Base-by-base conservation (phyloP, 495 filamentous ascomycete species). In the Aspergillus funiculosus region DNA sequence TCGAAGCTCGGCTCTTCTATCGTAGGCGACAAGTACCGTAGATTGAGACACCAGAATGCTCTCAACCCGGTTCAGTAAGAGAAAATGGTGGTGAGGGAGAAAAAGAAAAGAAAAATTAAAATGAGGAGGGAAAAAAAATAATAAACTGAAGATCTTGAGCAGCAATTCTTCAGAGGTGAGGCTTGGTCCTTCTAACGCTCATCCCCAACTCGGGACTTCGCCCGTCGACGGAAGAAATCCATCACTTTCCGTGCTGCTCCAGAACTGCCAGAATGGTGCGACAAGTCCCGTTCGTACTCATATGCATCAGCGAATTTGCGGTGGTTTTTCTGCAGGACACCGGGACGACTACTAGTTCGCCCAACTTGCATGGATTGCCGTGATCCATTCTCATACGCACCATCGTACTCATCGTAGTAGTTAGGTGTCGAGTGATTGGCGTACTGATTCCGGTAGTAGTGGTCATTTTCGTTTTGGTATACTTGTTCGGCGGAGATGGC, bases 141-240 rank as follows among this genome's bases (percentile, higher is more conserved):
- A 22, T 14, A 26, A 44, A 27, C 11, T 20, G 40, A 28, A n/a
- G 24, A 39, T 39, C n/a, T 38, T 27, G 35, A 47, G 6, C 30
- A 31, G 15, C 15, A 27, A n/a, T n/a, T n/a, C n/a, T n/a, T 39
- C 35, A 38, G 18, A 38, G 20, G 35, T 5, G 17, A n/a, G 17
- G 20, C 11, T 14, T 22, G 10, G 25, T 20, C 14, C 13, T 10
- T 37, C 64, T 61, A 73, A 43, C 67, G 66, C 30, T 74, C 73
- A 29, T 84, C 82, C 28, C 79, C 82, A 45, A 72, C 79, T 47
- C 83, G 67, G 37, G 84, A 87, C 63, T 81, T 89, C 24, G 87
- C 87, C 50, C 89, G 77, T 59, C 90, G 72, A 56, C 92, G 78
- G 71, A 98, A 98, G 64, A 95, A 92, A 66, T 96, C 92, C 92